These are phyloP conservation scores for Aspergillus texensis DNA, from an alignment of 2,329 filamentous ascomycete genomes.

Conservation along the genomic window DNA sequence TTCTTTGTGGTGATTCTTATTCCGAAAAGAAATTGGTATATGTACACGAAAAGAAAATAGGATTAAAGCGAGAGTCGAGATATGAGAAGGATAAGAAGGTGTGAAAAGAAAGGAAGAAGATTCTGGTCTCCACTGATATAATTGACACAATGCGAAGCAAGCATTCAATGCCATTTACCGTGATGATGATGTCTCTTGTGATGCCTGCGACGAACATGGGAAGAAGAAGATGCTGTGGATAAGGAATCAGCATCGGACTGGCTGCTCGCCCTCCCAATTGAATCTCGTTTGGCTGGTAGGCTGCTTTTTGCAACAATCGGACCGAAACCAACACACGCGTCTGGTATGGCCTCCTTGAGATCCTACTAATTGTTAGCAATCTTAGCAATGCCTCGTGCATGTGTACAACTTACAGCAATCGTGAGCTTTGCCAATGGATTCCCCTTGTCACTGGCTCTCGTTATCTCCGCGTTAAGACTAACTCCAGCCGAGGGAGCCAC, in stretches of 20 bases:
- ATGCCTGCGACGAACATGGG: background rate
- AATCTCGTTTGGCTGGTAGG: background rate
- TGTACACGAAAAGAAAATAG: background rate
- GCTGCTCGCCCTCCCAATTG: background rate
- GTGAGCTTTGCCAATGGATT: slow-evolving; percentile 11
- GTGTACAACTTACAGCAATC: slow-evolving; percentile 16
- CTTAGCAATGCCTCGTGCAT: background rate
- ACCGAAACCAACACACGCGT: slow-evolving; percentile 3
- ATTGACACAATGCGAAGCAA: background rate
- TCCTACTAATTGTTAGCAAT: background rate
- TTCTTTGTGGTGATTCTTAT: background rate
- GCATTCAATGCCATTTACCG: background rate
- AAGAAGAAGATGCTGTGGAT: background rate
- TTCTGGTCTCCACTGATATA: background rate
- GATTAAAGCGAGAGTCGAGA: background rate
- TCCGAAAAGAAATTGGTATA: background rate
- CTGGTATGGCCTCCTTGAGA: background rate
- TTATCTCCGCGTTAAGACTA: slow-evolving; percentile 16
- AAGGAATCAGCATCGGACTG: background rate
- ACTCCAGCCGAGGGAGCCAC: slow-evolving; percentile 16
- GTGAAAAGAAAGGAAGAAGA: background rate
- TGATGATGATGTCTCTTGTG: slow-evolving; percentile 5
- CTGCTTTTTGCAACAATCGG: slow-evolving; percentile 2
- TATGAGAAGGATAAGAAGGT: background rate
- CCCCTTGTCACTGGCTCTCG: slow-evolving; percentile 12